These are phyloP conservation scores for Curvularia eragrostidis DNA, from an alignment of 2,329 filamentous ascomycete species.

Conservation along the genomic window DNA sequence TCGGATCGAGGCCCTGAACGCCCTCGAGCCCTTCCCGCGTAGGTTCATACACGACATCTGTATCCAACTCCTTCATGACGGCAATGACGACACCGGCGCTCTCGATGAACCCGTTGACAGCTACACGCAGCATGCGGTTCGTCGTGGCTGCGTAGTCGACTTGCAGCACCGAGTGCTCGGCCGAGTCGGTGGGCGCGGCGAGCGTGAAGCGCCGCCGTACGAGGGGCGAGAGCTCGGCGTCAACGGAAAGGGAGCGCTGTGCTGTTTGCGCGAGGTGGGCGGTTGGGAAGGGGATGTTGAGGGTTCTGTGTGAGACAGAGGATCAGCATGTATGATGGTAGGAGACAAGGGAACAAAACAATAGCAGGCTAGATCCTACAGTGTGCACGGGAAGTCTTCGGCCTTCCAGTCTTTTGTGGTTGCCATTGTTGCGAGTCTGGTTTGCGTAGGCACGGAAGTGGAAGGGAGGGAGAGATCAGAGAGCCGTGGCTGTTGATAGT, in stretches of 20 bases:
- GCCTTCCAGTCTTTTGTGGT: slow-evolving; percentile 19
- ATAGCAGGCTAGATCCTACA: slow-evolving; percentile 42
- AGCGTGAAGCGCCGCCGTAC: slow-evolving; percentile 76
- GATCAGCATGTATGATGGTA: not conserved
- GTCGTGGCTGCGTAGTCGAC: slow-evolving; percentile 87
- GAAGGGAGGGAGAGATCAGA: too few species aligned
- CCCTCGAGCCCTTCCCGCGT: slow-evolving; percentile 55
- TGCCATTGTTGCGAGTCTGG: slow-evolving; percentile 25
- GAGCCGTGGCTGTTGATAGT: not conserved
- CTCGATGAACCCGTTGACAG: slow-evolving; percentile 96
- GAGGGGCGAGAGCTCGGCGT: slow-evolving; percentile 85
- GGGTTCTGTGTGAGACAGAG: slow-evolving; percentile 58
- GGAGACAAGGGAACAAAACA: too few species aligned
- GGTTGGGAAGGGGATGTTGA: slow-evolving; percentile 82
- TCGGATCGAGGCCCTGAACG: slow-evolving; percentile 80
- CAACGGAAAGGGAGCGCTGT: slow-evolving; percentile 77
- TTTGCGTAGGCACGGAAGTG: too few species aligned
- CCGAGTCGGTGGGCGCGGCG: slow-evolving; percentile 23
- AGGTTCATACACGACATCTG: slow-evolving; percentile 71
- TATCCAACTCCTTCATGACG: slow-evolving; percentile 89
- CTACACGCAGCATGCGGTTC: slow-evolving; percentile 94
- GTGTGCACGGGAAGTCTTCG: slow-evolving; percentile 49
- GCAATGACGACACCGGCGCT: slow-evolving; percentile 82
- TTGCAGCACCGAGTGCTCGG: slow-evolving; percentile 61
- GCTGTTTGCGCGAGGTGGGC: slow-evolving; percentile 78